Percentiles rank a stretch among this genome's conserved stretches.
phyloP scores from a whole-genome alignment of 2,329 filamentous ascomycete genomes.

The Colletotrichum falcatum region DNA sequence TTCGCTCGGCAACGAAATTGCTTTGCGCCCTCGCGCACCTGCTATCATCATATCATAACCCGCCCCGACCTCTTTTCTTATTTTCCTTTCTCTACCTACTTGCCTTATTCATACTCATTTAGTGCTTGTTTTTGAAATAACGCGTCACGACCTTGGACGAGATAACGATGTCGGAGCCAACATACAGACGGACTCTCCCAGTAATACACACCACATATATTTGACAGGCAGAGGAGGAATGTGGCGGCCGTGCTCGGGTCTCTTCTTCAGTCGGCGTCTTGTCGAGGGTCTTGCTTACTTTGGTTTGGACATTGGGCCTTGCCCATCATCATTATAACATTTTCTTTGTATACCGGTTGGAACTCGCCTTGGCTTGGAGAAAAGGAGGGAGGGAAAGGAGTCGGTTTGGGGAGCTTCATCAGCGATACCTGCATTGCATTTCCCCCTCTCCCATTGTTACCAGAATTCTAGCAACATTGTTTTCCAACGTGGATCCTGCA shows the following conservation, averaged over 20 bases:
- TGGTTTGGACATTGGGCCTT: not conserved
- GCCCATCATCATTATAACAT: not conserved
- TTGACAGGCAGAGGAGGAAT: not conserved
- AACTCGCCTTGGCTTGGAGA: not conserved
- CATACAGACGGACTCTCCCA: conserved; percentile 21
- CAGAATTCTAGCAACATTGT: not conserved
- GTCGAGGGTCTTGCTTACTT: conserved; percentile 6
- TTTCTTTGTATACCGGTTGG: not conserved
- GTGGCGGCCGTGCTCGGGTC: conserved; percentile 17
- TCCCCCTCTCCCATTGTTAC: not conserved
- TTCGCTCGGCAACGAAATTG: not conserved
- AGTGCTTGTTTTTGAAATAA: conserved; percentile 10
- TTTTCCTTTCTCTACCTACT: not conserved
- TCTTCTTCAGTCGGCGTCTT: conserved; percentile 21
- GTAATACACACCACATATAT: conserved; percentile 24
- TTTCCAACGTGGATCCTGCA: not conserved
- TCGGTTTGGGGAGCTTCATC: not conserved
- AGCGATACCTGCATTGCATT: conserved; percentile 23
- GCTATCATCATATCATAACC: not conserved
- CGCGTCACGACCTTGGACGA: conserved; percentile 33
- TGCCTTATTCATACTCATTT: conserved; percentile 1
- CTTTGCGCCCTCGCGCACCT: conserved; percentile 10
- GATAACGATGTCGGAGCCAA: conserved; percentile 33
- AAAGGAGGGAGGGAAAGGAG: conserved; percentile 12
- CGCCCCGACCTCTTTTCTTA: not conserved